These are phyloP conservation scores for Yamadazyma sp. DNA, from an alignment of 1,139 yeast species.

Conservation along the genomic window DNA sequence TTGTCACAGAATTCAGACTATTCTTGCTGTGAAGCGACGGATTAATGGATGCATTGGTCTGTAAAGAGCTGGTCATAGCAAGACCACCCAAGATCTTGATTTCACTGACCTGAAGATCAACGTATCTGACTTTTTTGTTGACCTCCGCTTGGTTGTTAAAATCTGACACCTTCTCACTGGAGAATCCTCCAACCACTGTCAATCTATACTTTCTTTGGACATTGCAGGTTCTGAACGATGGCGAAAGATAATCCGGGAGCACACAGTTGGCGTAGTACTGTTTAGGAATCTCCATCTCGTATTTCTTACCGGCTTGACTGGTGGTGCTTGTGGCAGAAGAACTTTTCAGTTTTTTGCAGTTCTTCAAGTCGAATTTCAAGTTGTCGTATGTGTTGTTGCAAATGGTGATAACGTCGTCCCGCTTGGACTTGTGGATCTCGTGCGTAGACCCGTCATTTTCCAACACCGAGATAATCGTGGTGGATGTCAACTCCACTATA, in stretches of 20 bases:
- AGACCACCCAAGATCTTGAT: slow-evolving; percentile 46
- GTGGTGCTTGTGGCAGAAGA: slow-evolving; percentile 21
- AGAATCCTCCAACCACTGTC: slow-evolving; percentile 45
- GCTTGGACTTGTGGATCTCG: slow-evolving; percentile 31
- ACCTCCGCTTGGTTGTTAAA: slow-evolving; percentile 20
- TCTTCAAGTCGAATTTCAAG: slow-evolving; percentile 40
- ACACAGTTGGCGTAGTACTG: slow-evolving; percentile 38
- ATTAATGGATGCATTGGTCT: slow-evolving; percentile 6
- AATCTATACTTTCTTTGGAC: slow-evolving; percentile 49
- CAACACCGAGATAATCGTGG: slow-evolving; percentile 36
- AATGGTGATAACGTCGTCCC: slow-evolving; percentile 27
- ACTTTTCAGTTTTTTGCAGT: slow-evolving; percentile 28
- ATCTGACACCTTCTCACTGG: slow-evolving; percentile 30
- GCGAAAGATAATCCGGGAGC: slow-evolving; percentile 52
- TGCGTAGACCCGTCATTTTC: slow-evolving; percentile 27
- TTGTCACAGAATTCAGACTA: not conserved
- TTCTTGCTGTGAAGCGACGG: slow-evolving; percentile 4
- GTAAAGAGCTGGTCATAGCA: slow-evolving; percentile 25
- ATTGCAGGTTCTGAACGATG: slow-evolving; percentile 60
- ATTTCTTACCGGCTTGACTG: slow-evolving; percentile 20
- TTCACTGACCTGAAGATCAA: slow-evolving; percentile 36
- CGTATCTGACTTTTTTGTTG: slow-evolving; percentile 23
- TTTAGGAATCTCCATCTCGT: slow-evolving; percentile 50
- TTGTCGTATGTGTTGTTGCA: slow-evolving; percentile 36
- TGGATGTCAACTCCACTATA: slow-evolving; percentile 31